These are phyloP conservation scores for Colletotrichum incanum DNA, from an alignment of 2,329 filamentous ascomycete species.

Conservation along the genomic window DNA sequence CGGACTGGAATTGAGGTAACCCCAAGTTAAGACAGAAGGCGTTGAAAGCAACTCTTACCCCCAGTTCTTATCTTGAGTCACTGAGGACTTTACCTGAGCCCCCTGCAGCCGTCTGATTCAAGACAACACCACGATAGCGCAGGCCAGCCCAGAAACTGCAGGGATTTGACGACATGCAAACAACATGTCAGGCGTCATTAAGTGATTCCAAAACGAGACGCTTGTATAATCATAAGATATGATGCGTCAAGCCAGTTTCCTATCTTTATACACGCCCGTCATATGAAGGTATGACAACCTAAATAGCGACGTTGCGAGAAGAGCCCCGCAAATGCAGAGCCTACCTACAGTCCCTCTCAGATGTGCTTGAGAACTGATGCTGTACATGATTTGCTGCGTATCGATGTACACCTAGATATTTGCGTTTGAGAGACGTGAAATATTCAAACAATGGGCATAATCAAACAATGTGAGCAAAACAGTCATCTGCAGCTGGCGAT, in stretches of 20 bases:
- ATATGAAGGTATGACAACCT: neutral
- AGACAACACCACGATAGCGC: neutral
- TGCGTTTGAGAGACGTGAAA: neutral
- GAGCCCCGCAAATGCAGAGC: neutral
- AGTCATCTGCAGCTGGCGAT: neutral
- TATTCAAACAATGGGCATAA: too few relatives aligned
- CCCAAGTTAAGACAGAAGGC: neutral
- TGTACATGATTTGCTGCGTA: neutral
- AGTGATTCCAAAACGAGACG: neutral
- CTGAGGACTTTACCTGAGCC: too few relatives aligned
- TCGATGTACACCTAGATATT: neutral
- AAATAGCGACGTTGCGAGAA: too few relatives aligned
- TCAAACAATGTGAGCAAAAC: too few relatives aligned
- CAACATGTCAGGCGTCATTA: neutral
- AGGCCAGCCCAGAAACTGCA: neutral
- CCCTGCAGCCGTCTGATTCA: too few relatives aligned
- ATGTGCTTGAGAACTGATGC: neutral
- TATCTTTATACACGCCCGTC: too few relatives aligned
- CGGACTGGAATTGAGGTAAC: neutral
- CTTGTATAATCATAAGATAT: neutral
- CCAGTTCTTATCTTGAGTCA: too few relatives aligned
- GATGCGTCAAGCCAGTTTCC: neutral
- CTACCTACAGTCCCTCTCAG: neutral
- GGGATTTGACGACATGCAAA: neutral
- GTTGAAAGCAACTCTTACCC: neutral